A percentile compares a stretch with the other conserved stretches of the same genome.
Evolutionary conservation across 106 monocot genomes (phyloP).

Genomic region (Amphibolis antarctica): DNA sequence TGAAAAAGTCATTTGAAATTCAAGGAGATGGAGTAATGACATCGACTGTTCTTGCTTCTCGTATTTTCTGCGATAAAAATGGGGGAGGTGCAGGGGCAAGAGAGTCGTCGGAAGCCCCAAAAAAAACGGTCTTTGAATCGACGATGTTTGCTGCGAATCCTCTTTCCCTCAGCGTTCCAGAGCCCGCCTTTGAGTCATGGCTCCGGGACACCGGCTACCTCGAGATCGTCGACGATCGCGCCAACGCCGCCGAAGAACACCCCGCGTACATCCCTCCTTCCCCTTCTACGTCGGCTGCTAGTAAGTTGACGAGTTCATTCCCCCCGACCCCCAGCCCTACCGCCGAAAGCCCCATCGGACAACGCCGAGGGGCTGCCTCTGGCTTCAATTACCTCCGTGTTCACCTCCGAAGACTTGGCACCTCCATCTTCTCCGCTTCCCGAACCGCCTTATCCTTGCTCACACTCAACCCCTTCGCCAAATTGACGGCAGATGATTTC

Average conservation of each 20-base stretch:
- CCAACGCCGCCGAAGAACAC: slow-evolving; percentile 8
- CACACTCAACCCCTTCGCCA: slow-evolving; percentile 74
- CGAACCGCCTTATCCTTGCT: slow-evolving; percentile 43
- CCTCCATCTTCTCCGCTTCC: slow-evolving; percentile 13
- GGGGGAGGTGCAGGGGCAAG: too few relatives aligned
- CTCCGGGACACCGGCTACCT: slow-evolving; percentile 90
- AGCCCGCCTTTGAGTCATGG: slow-evolving; percentile 75
- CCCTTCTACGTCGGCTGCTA: slow-evolving; percentile 13
- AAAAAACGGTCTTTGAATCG: too few relatives aligned
- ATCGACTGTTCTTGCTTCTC: too few relatives aligned
- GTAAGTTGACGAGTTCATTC: background rate
- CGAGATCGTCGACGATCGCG: slow-evolving; percentile 57
- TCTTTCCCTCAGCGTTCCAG: slow-evolving; percentile 68
- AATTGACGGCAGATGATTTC: slow-evolving; percentile 46
- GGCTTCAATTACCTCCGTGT: background rate
- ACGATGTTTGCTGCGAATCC: slow-evolving; percentile 60
- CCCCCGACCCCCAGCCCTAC: too few relatives aligned
- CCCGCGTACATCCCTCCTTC: background rate
- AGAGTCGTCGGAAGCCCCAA: too few relatives aligned
- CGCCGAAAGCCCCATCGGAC: too few relatives aligned
- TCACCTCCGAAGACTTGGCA: background rate
- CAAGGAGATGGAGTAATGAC: too few relatives aligned
- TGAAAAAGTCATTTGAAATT: too few relatives aligned
- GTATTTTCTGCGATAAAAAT: too few relatives aligned
- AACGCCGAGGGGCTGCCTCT: background rate